Conservation (phyloP, 2,329 filamentous ascomycete genomes). For the Alternaria angustiovoidea region DNA sequence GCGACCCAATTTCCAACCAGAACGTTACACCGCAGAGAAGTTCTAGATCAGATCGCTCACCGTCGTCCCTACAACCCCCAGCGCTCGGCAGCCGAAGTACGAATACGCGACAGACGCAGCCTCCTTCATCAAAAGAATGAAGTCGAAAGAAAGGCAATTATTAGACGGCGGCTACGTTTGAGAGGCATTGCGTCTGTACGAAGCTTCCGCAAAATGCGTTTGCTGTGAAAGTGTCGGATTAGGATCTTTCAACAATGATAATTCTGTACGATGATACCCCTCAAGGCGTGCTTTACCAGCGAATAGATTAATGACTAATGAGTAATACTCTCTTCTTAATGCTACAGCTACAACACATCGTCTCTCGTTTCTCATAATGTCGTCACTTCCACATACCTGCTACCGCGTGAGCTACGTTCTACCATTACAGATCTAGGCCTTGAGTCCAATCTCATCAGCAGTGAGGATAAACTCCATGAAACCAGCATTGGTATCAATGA, state of each 20-base stretch:
- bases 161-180: background rate
- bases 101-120: background rate
- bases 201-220: background rate
- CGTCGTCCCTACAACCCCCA: background rate
- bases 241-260: background rate
- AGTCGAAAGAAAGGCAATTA: background rate
- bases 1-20: background rate
- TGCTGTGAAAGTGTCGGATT: background rate
- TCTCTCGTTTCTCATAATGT: constrained; percentile 6
- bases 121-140: background rate
- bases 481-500: constrained; percentile 53
- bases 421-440: constrained; percentile 16
- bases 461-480: constrained; percentile 54
- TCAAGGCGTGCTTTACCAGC: background rate
- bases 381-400: constrained; percentile 1
- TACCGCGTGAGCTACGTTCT: background rate
- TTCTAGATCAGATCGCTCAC: background rate
- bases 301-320: background rate
- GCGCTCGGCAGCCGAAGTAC: background rate
- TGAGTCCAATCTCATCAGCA: constrained; percentile 45
- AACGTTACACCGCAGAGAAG: no score
- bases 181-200: background rate
- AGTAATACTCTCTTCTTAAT: background rate
- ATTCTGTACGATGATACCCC: background rate
- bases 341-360: background rate